Base-by-base conservation (phyloP, 805 yeast species). In the Kluyveromyces siamensis region DNA sequence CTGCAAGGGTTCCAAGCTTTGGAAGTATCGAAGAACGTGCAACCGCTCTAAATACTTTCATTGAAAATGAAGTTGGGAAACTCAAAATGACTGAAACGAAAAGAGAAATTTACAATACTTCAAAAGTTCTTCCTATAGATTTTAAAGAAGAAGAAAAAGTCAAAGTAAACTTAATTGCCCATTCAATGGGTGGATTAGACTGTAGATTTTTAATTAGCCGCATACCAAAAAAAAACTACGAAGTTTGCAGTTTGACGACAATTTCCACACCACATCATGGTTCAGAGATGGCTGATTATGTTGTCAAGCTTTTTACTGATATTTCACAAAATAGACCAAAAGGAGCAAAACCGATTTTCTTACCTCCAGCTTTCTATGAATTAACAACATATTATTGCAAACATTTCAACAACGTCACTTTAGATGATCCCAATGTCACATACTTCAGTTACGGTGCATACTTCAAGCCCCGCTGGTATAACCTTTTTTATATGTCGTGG, bases 141-240 rank as follows among this genome's bases (percentile, higher is more conserved):
- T 44, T 42, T 13, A 33, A 40, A 6, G 52, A 54, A 10, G 55
- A 57, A 14, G 62, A 65, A 25, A 69, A 68, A 11, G 54, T 80
- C 18, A 80, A 79, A 50, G 73, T 89, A 14, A 90, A 90, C 59
- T 62, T 89, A 41, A 72, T 89, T 25, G 93, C 93, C 6, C 97
- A 89, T 61, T 87, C 96, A 0, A 88, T 89, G 96, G 97, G 97
- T 6, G 97, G 97, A 0, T 68, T 89, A 30, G 96, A 90, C 60
- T 79, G 89, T 35, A 69, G 97, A 46, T 87, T 81, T 60, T 65
- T 90, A 54, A 84, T 88, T 2, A 74, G 86, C 0, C 70, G 75
- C 44, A 61, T 84, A 3, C 65, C 71, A 44, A 55, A 73, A 25
- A 61, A 68, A 36, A 66, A 73, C 40, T 83, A 79, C 55, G 69